Evolutionary conservation across 2,329 filamentous ascomycete genomes (phyloP).

Genomic region (Periconia sp.): DNA sequence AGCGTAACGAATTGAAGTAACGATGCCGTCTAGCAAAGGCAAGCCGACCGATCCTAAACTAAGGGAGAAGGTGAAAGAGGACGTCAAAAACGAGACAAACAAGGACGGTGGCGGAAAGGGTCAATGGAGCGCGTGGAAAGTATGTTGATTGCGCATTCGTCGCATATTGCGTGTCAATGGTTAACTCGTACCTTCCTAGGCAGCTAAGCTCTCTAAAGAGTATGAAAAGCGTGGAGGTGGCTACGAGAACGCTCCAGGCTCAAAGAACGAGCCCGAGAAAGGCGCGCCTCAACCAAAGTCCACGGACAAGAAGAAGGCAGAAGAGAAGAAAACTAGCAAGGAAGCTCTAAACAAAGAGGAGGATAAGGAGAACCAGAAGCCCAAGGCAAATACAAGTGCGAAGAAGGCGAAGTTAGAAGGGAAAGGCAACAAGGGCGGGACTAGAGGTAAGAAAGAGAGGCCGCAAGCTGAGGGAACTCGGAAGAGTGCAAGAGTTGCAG

Average conservation of each 20-base stretch:
- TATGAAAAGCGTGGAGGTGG: slow-evolving; percentile 48
- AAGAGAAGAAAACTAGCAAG: slow-evolving; percentile 25
- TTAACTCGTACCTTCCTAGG: slow-evolving; percentile 31
- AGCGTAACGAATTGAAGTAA: slow-evolving; percentile 4
- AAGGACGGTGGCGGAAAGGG: slow-evolving; percentile 55
- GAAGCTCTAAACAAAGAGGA: slow-evolving; percentile 19
- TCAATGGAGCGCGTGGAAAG: slow-evolving; percentile 57
- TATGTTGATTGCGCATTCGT: slow-evolving; percentile 19
- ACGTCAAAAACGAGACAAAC: slow-evolving; percentile 53
- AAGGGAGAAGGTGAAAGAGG: slow-evolving; percentile 53
- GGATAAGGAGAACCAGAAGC: slow-evolving; percentile 28
- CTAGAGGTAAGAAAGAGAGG: slow-evolving; percentile 8
- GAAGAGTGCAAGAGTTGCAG: slow-evolving; percentile 25
- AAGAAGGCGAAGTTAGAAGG: slow-evolving; percentile 23
- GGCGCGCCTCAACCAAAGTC: slow-evolving; percentile 47
- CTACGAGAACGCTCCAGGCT: slow-evolving; percentile 51
- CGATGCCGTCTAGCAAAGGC: slow-evolving; percentile 52
- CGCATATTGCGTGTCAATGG: no score
- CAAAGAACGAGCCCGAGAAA: slow-evolving; percentile 53
- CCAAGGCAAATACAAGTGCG: slow-evolving; percentile 27
- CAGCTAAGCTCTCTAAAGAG: slow-evolving; percentile 51
- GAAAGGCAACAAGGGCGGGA: slow-evolving; percentile 5
- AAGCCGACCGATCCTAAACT: slow-evolving; percentile 54
- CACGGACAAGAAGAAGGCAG: slow-evolving; percentile 24
- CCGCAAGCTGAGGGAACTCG: slow-evolving; percentile 18